A percentile compares a stretch with the other conserved stretches of the same genome.
Conservation (phyloP, 768 basidiomycete genomes). For the Lactarius tabidus region DNA sequence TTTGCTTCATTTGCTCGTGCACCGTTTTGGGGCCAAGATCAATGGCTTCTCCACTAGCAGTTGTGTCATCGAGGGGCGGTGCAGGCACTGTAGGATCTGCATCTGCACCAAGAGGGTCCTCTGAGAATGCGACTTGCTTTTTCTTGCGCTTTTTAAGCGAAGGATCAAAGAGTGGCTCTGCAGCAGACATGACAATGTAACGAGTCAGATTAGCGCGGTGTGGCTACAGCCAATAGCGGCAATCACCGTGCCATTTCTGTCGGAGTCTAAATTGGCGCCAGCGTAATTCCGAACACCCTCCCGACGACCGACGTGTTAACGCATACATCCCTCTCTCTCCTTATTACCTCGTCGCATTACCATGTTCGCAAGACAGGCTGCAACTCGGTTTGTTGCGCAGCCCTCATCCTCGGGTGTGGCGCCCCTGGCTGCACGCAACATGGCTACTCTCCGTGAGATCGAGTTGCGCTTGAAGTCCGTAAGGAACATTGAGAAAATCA, state of each 20-base stretch:
- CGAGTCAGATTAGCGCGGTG: constrained; percentile 6
- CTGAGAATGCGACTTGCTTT: constrained; percentile 79
- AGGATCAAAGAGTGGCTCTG: constrained; percentile 78
- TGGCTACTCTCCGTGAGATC: constrained; percentile 98
- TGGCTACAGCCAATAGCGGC: constrained; percentile 2
- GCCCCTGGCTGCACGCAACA: constrained; percentile 63
- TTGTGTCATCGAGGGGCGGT: constrained; percentile 67
- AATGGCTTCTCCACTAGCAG: constrained; percentile 64
- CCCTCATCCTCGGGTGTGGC: constrained; percentile 38
- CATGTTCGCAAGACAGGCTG: constrained; percentile 51
- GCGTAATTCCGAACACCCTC: constrained; percentile 27
- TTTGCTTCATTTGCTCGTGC: constrained; percentile 69
- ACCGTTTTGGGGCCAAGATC: constrained; percentile 74
- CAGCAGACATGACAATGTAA: constrained; percentile 53
- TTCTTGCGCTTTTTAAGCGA: constrained; percentile 84
- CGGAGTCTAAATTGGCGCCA: constrained; percentile 22
- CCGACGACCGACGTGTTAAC: constrained; percentile 30
- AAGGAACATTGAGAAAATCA: constrained; percentile 99
- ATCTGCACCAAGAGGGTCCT: constrained; percentile 78
- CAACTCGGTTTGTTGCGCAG: constrained; percentile 42
- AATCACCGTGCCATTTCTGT: constrained; percentile 11
- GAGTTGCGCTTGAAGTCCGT: constrained; percentile 96
- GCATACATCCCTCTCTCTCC: constrained; percentile 11
- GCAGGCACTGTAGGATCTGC: constrained; percentile 79
- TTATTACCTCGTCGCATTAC: neutral